Percentiles rank a stretch among this genome's conserved stretches.
phyloP scores from a whole-genome alignment of 805 yeast species.

The Starmera caribaea region DNA sequence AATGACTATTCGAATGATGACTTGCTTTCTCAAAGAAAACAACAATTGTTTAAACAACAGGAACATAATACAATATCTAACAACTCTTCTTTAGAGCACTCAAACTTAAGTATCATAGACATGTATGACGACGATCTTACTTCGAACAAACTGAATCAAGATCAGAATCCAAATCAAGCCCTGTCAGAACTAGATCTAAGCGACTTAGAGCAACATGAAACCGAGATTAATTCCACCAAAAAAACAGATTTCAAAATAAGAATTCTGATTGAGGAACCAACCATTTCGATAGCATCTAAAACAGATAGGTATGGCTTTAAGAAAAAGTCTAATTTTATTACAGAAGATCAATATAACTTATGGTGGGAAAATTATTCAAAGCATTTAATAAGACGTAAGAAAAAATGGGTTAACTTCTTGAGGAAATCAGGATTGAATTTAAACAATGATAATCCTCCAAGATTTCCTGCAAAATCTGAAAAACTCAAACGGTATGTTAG shows the following conservation, averaged over 20 bases:
- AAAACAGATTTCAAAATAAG: constrained; percentile 7
- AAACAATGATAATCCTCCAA: constrained; percentile 39
- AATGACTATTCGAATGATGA: too few relatives aligned
- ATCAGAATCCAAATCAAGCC: constrained; percentile 1
- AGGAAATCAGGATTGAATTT: constrained; percentile 53
- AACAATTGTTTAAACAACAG: neutral
- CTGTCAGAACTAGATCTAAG: too few relatives aligned
- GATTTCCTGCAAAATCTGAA: constrained; percentile 73
- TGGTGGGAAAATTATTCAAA: constrained; percentile 71
- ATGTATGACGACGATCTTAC: constrained; percentile 22
- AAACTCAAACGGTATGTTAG: constrained; percentile 74
- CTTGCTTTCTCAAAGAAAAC: neutral
- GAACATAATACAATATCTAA: neutral
- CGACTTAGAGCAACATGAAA: neutral
- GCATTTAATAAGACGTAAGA: constrained; percentile 54
- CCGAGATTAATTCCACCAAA: constrained; percentile 6
- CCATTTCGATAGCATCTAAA: constrained; percentile 5
- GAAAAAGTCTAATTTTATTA: constrained; percentile 46
- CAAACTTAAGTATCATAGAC: constrained; percentile 26
- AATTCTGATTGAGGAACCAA: constrained; percentile 6
- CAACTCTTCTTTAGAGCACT: constrained; percentile 12
- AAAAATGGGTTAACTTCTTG: constrained; percentile 68
- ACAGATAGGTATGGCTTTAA: constrained; percentile 85
- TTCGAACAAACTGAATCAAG: neutral
- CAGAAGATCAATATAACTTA: constrained; percentile 47